Evolutionary conservation across 257 asterid species (phyloP).

Genomic region (Echium plantagineum): DNA sequence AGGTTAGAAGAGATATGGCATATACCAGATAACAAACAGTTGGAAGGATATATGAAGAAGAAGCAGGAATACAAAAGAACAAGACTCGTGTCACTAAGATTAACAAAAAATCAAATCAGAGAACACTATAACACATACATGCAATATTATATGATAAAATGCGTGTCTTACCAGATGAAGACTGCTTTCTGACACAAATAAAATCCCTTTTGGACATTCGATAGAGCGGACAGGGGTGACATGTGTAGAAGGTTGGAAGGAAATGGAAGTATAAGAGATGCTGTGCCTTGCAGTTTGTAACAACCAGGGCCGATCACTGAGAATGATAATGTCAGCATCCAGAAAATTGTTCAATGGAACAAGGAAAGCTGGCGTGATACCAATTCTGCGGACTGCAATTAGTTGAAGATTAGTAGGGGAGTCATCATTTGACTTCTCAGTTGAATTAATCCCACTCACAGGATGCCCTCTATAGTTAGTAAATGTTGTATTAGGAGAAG

Average conservation of each 20-base stretch:
- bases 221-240: constrained; percentile 83
- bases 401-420: constrained; percentile 60
- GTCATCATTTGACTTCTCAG: constrained; percentile 34
- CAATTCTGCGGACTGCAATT: constrained; percentile 93
- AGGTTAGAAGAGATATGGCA: not conserved
- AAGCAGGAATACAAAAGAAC: no score
- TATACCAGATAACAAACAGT: not conserved
- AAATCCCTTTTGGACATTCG: constrained; percentile 84
- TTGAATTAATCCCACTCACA: constrained; percentile 21
- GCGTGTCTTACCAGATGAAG: constrained; percentile 72
- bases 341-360: constrained; percentile 72
- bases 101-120: not conserved
- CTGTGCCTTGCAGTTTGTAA: constrained; percentile 95
- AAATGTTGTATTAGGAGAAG: constrained; percentile 20
- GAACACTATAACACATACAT: not conserved
- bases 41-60: not conserved
- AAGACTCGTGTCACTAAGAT: not conserved
- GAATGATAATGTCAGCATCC: constrained; percentile 80
- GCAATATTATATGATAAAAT: not conserved
- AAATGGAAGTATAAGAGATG: constrained; percentile 83
- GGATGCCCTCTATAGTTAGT: constrained; percentile 26
- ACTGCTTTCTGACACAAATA: constrained; percentile 92
- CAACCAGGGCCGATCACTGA: constrained; percentile 99
- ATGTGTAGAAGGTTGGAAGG: constrained; percentile 92
- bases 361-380: constrained; percentile 89